These are phyloP conservation scores for Polytolypa hystricis DNA, from an alignment of 2,329 filamentous ascomycete species.

Conservation along the genomic window DNA sequence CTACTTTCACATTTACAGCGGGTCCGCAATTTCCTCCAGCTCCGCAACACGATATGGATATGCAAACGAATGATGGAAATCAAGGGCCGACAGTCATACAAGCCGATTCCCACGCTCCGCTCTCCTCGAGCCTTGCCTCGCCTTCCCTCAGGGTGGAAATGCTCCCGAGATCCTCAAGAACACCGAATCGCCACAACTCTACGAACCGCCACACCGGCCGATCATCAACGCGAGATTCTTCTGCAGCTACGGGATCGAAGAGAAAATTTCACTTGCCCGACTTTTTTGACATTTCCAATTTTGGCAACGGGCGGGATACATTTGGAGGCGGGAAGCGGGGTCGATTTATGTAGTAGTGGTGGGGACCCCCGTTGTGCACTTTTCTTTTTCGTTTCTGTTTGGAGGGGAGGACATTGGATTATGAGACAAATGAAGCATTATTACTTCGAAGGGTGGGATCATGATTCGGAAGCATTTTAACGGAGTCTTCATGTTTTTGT, in stretches of 20 bases:
- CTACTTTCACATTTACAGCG: conserved; percentile 35
- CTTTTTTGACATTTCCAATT: conserved; percentile 39
- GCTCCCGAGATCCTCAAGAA: conserved; percentile 30
- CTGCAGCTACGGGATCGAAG: conserved; percentile 34
- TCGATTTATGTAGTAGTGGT: conserved; percentile 36
- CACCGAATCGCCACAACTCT: conserved; percentile 29
- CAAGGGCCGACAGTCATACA: conserved; percentile 11
- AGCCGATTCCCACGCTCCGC: conserved; percentile 19
- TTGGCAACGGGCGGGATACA: conserved; percentile 33
- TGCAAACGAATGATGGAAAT: conserved; percentile 28
- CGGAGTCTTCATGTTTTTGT: conserved; percentile 7
- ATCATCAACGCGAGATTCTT: conserved; percentile 27
- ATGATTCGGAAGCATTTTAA: conserved; percentile 6
- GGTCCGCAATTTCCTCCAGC: conserved; percentile 26
- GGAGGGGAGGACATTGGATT: conserved; percentile 1
- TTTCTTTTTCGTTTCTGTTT: conserved; percentile 6
- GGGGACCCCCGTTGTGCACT: neutral
- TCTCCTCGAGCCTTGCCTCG: conserved; percentile 14
- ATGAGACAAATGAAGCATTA: no score
- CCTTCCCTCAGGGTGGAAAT: conserved; percentile 34
- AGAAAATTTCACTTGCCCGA: conserved; percentile 37
- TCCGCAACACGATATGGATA: conserved; percentile 31
- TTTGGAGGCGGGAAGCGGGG: conserved; percentile 38
- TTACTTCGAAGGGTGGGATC: no score
- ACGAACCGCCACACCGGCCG: conserved; percentile 27